A percentile compares a stretch with the other conserved stretches of the same genome.
These are phyloP conservation scores for Chaetomium sp. DNA, from an alignment of 2,329 filamentous ascomycete species.

Conservation along the genomic window DNA sequence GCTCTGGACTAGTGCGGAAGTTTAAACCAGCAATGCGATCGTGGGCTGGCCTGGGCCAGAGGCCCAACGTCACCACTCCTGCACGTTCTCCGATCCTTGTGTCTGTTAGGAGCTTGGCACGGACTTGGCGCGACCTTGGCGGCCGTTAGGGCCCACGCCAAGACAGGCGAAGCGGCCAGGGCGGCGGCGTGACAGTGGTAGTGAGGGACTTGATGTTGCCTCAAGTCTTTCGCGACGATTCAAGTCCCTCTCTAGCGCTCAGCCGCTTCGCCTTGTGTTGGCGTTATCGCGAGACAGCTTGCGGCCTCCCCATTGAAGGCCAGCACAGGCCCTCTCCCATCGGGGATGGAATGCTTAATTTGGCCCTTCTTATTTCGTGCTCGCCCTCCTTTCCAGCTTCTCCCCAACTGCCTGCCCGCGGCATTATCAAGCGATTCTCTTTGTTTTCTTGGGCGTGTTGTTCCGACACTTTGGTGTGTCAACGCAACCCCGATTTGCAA, in stretches of 20 bases:
- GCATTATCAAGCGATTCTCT: not conserved
- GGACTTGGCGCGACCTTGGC: not conserved
- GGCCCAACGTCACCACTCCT: constrained; percentile 9
- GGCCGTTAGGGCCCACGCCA: constrained; percentile 1
- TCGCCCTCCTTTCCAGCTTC: not conserved
- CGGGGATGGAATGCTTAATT: not conserved
- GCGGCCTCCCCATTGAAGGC: not conserved
- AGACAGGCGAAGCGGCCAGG: not conserved
- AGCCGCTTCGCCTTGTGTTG: constrained; percentile 3
- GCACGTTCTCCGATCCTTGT: constrained; percentile 1
- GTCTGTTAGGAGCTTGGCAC: constrained; percentile 6
- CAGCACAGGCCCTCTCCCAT: not conserved
- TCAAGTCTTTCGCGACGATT: not conserved
- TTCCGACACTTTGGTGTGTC: not conserved
- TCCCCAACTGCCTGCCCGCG: not conserved
- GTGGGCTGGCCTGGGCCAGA: not conserved
- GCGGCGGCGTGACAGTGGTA: not conserved
- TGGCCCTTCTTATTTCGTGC: not conserved
- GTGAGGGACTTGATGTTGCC: not conserved
- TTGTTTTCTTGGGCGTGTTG: not conserved
- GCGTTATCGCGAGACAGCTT: constrained; percentile 1
- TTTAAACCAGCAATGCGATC: not conserved
- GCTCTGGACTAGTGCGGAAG: too few relatives aligned
- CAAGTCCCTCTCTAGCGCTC: not conserved
- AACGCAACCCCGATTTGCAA: not conserved